Evolutionary conservation across 2,329 filamentous ascomycete species (phyloP).

Genomic region (Nemania abortiva): DNA sequence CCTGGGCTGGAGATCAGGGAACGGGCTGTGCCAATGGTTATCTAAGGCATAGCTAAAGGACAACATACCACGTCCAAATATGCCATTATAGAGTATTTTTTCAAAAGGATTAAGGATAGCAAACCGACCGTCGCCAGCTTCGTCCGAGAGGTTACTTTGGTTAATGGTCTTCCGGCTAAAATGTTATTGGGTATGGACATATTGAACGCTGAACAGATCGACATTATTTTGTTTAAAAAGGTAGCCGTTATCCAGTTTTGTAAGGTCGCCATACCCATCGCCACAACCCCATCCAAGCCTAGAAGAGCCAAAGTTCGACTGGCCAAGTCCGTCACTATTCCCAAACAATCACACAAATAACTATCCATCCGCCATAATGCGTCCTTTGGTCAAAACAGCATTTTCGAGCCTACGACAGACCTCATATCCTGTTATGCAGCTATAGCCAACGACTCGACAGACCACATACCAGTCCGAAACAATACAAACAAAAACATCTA

Average conservation of each 20-base stretch:
- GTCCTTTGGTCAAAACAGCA: no score
- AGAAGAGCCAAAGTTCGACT: no score
- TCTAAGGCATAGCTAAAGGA: not conserved
- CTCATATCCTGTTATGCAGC: not conserved
- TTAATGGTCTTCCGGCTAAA: not conserved
- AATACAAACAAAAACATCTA: not conserved
- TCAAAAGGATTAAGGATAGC: not conserved
- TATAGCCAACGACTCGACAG: not conserved
- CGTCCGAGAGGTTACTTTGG: not conserved
- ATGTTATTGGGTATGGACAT: slow-evolving; percentile 13
- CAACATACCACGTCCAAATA: not conserved
- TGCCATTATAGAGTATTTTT: not conserved
- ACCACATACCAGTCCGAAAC: not conserved
- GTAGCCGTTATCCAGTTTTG: slow-evolving; percentile 10
- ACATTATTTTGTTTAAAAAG: not conserved
- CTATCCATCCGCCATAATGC: no score
- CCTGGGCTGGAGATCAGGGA: not conserved
- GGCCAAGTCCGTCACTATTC: no score
- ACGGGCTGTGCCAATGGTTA: not conserved
- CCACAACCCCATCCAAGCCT: no score
- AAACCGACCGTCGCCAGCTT: not conserved
- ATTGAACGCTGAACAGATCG: not conserved
- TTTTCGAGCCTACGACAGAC: no score
- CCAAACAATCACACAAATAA: no score
- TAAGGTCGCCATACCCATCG: no score